Base-by-base conservation (phyloP, 2,329 filamentous ascomycete genomes). In the Pseudogymnoascus sp. region DNA sequence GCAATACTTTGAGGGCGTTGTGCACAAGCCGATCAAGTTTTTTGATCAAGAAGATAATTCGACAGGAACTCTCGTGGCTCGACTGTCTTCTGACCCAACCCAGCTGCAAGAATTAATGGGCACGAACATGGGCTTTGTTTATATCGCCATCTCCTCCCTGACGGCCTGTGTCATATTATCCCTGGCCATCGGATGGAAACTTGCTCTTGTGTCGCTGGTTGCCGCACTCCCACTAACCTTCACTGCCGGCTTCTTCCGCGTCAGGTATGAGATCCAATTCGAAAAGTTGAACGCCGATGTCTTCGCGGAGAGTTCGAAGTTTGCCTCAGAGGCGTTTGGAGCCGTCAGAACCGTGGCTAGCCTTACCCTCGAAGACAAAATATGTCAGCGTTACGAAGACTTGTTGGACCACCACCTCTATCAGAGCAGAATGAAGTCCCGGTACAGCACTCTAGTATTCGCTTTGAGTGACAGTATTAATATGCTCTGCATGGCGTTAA, bases 131-230 rank as follows among this genome's bases (percentile, higher is more conserved):
- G 78, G 85, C 1, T 79, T 89, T 67, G 80, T 84, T 1, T 79
- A 79, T 65, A 83, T 86, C 18, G 84, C 86, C 7, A 71, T 88
- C 21, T 87, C 90, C 71, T 87, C 83, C 60, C 74, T 93, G 2
- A 69, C 84, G 7, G 89, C 88, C 0, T 84, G 83, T 6, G 75
- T 90, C 12, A 77, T 81, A 47, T 87, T 93, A 61, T 81, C 87
- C 1, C 91, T 90, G 69, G 78, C 81, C 3, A 91, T 88, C 71
- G 87, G 87, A 1, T 93, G 90, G 90, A 93, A 91, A 72, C 78
- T 93, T 7, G 84, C 86, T 0, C 75, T 91, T 0, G 86, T 93
- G 0, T 81, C 83, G 0, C 76, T 86, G 7, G 88, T 85, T 68
- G 83, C 88, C 1, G 77, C 78, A 0, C 72, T 83, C 62, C 83